Base-by-base conservation (phyloP, 2,329 filamentous ascomycete species). In the Aspergillus alliaceus region DNA sequence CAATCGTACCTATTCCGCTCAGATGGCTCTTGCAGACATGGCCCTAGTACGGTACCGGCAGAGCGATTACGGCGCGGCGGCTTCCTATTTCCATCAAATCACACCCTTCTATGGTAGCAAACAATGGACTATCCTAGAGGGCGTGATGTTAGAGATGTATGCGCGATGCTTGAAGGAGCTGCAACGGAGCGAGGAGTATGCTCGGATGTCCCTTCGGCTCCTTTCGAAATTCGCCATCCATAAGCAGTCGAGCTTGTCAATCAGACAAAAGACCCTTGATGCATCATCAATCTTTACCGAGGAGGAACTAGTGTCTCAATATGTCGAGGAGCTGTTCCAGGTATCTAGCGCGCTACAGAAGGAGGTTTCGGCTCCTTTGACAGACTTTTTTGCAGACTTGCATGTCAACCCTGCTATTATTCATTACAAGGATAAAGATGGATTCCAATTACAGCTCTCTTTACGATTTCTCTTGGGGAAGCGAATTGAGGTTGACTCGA, bases 91-190 rank as follows among this genome's bases (percentile, higher is more conserved):
- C 66, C 84, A 89, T 66, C 83, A 87, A 46, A 86, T 95, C 42
- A 88, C 90, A 0, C 87, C 89, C 0, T 90, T 90, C 60, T 96
- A 95, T 65, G 89, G 88, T 0, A 86, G 88, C 56, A 86, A 84
- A 56, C 85, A 87, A 46, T 98, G 95, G 93, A 86, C 84, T 53
- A 79, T 88, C 1, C 80, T 96, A 12, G 92, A 98, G 69, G 79
- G 91, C 3, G 89, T 89, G 0, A 90, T 96, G 83, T 82, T 98
- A 6, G 85, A 90, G 62, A 89, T 97, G 82, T 95, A 97, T 70
- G 85, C 90, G 0, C 84, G 85, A 49, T 98, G 93, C 71, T 81
- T 99, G 27, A 88, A 90, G 62, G 84, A 90, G 64, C 82, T 96
- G 27, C 81, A 89, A 49, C 85, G 86, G 14, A 86, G 86, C 58